phyloP scores from a whole-genome alignment of 1,284 basidiomycete species.

The Cerrena zonata region DNA sequence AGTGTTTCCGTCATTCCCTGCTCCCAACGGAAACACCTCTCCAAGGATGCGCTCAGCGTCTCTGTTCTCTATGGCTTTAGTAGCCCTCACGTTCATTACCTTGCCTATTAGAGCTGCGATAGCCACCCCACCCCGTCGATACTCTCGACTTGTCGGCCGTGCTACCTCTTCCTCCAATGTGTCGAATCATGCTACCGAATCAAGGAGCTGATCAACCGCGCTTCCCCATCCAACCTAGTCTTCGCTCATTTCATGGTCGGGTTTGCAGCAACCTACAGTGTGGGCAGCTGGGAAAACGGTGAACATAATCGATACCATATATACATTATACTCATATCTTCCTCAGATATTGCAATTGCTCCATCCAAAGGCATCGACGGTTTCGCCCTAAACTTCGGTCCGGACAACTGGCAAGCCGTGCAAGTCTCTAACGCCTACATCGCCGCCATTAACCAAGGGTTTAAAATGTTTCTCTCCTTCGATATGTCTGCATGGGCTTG shows the following conservation, averaged over 20 bases:
- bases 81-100: neutral
- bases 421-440: conserved; percentile 43
- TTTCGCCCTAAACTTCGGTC: conserved; percentile 42
- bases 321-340: neutral
- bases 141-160: neutral
- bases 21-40: neutral
- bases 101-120: neutral
- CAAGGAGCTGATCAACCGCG: too few relatives aligned
- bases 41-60: neutral
- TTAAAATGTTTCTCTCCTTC: conserved; percentile 55
- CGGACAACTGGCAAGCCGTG: conserved; percentile 44
- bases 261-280: conserved; percentile 35
- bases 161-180: neutral
- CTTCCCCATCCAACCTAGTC: conserved; percentile 11
- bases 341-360: conserved; percentile 35
- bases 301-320: neutral
- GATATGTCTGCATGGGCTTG: conserved; percentile 51
- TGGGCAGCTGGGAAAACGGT: conserved; percentile 33
- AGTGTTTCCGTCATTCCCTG: neutral
- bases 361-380: conserved; percentile 35
- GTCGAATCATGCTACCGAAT: too few relatives aligned
- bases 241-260: conserved; percentile 36
- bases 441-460: conserved; percentile 23
- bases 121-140: neutral
- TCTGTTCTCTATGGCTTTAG: neutral